Base-by-base conservation (phyloP, 2,329 filamentous ascomycete genomes). In the Albophoma yamanashiensis region DNA sequence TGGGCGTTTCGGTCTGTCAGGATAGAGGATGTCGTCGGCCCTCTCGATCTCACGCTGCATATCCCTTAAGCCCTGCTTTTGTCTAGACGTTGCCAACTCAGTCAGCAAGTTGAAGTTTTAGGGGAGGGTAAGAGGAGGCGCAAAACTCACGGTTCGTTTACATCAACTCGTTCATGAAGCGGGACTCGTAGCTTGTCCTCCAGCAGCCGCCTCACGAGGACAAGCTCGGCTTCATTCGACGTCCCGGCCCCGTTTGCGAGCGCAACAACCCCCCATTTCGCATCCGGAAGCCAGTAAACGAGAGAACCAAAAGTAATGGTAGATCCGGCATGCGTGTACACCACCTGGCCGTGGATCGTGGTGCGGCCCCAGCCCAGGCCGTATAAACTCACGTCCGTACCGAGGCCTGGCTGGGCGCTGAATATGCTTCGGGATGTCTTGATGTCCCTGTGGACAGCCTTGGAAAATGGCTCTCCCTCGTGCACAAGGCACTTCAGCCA, bases 401-500 rank as follows among this genome's bases (percentile, higher is more conserved):
- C 58, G 3, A 25, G 31, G 6, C 20, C 38, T 0, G 61, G 59
- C 39, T 55, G 45, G 14, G 58, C 20, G 43, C 14, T 52, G 9
- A 40, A n/a, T 12, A 81, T 68, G 1, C 71, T 58, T 2, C 71
- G 60, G 5, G 73, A 69, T 15, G 50, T 68, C 42, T 66, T 66
- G 17, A 76, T 65, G 20, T 73, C 70, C 11, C 61, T 39, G 57
- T 73, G 70, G 2, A 66, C 67, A 0, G 56, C 62, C 17, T 63
- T 38, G 1, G 70, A 69, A 9, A 73, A 65, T 3, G 69, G 69
- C 9, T 45, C 58, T 0, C 58, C 36, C 57, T 67, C 55, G 14
- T 73, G 65, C 31, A 85, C 68, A 22, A 83, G 70, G 22, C 77
- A 79, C 40, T 71, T 70, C 3, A 83, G 64, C 82, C 82, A 86